phyloP scores from a whole-genome alignment of 208 protist genomes.

The Acanthamoeba royreba region DNA sequence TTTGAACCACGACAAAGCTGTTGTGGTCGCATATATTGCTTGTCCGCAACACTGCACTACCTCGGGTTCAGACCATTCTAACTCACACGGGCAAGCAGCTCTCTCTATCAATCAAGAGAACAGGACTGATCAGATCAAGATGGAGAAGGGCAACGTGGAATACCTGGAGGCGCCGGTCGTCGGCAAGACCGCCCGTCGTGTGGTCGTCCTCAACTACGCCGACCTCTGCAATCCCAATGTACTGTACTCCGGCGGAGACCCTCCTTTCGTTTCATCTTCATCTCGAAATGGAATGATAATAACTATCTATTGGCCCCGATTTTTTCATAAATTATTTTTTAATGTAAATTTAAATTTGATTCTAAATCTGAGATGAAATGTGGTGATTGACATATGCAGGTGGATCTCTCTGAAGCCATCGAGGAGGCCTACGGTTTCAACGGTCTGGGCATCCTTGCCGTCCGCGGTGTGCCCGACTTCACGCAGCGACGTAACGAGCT shows the following conservation, averaged over 20 bases:
- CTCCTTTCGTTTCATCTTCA: too few relatives aligned
- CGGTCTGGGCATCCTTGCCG: slow-evolving; percentile 61
- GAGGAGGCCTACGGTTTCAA: slow-evolving; percentile 58
- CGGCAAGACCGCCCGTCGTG: background rate
- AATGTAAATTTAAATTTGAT: background rate
- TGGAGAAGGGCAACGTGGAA: background rate
- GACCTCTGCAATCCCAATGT: background rate
- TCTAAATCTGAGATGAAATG: background rate
- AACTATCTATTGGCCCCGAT: background rate
- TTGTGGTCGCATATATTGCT: too few relatives aligned
- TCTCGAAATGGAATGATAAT: background rate
- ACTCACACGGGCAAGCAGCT: too few relatives aligned
- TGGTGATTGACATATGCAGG: background rate
- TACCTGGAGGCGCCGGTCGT: background rate
- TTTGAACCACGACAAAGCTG: too few relatives aligned
- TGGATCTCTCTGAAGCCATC: slow-evolving; percentile 49
- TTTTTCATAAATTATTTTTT: background rate
- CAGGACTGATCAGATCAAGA: too few relatives aligned
- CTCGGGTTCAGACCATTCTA: too few relatives aligned
- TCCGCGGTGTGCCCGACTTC: slow-evolving; percentile 53
- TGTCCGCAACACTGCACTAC: too few relatives aligned
- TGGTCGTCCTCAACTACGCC: slow-evolving; percentile 1
- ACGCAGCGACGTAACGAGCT: slow-evolving; percentile 20
- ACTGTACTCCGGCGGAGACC: too few relatives aligned
- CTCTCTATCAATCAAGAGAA: too few relatives aligned